Evolutionary conservation across 495 filamentous ascomycete genomes (phyloP), one percentile per base, ranked within the genome.

Genomic region (Paragyromitra xinjiangensis): DNA sequence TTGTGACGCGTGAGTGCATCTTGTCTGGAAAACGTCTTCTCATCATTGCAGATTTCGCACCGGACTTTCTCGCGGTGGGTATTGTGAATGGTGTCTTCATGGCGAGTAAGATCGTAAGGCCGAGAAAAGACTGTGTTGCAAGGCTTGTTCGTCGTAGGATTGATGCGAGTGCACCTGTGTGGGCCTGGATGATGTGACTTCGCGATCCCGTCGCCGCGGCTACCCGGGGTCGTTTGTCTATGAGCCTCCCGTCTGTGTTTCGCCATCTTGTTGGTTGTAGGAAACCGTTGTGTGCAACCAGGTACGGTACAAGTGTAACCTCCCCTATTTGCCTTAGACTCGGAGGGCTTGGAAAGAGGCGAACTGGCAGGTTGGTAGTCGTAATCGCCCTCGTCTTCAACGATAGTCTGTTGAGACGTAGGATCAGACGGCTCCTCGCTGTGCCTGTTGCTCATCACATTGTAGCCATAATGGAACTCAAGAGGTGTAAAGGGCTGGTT

Each of bases 61-160:
- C 93, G 90, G n/a, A 97, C 94, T 85, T 99, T 98, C 81, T 93
- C 90, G 88, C 97, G 97, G 79, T 91, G 88, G 4, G 91, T 92
- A 79, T 97, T 97, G 87, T 99, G 95, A 79, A 98, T 98, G 11
- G 95, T 98, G 79, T 97, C 95, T 84, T 99, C 95, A 83, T 99
- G 95, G 9, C 95, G 88, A 9, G 95, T 99, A 42, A 99, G 88
- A 85, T 99, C 95, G 88, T 99, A 99, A 42, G 95, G 94, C n/a
- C 95, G 88, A 1, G 95, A 97, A 86, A 99, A 99, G 70, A 95
- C 87, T 7, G 93, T 95, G 83, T 95, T 97, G 89, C 95, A 99
- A 2, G 95, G 93, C 85, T 98, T 98, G 67, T 92, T 92, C 4
- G 95, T 99, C 76, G 93, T 94, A 1, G 96, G 95, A 85, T 99